Base-by-base conservation (phyloP, 495 filamentous ascomycete species). In the Chaetomium tenue region DNA sequence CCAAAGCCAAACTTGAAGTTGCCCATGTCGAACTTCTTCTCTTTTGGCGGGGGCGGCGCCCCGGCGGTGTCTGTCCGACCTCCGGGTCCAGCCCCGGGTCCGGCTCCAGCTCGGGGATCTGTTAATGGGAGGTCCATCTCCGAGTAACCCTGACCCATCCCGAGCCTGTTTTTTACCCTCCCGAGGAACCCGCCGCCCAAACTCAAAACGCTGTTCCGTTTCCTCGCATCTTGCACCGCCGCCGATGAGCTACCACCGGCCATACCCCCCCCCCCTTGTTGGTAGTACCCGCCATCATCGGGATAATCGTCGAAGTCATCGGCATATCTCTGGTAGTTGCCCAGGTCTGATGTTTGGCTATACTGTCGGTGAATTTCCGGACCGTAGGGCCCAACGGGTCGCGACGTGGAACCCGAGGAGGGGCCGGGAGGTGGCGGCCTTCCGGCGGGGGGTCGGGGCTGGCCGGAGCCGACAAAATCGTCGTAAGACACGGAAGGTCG, bases 41-140 rank as follows among this genome's bases (percentile, higher is more conserved):
- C 39, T 63, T 78, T 77, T 28, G 70, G 60, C 51, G 72, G 64
- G n/a, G 73, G 74, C 46, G 37, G 74, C 46, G 37, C 46, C 37
- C 71, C 77, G 63, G 61, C 63, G 42, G 68, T 70, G 60, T 74
- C 76, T 33, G 64, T 22, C 63, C 75, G 74, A 9, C 53, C 63
- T 15, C 40, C 70, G 20, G 46, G 16, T 30, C 28, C 28, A 30
- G 28, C 28, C n/a, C 16, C 46, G 46, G 46, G n/a, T 15, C 46
- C 46, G n/a, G 61, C 64, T 65, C 46, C 46, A 16, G 61, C 64
- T 65, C 55, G 65, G 70, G 88, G 76, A 68, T 97, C 92, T 22
- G 92, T 98, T 70, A 99, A 78, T 16, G 95, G 95, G 44, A 98
- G 82, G 70, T 99, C 93, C 95, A 99, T 98, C 74, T 97, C 95